Conservation (phyloP, 2,329 filamentous ascomycete species). For the Monilinia laxa region DNA sequence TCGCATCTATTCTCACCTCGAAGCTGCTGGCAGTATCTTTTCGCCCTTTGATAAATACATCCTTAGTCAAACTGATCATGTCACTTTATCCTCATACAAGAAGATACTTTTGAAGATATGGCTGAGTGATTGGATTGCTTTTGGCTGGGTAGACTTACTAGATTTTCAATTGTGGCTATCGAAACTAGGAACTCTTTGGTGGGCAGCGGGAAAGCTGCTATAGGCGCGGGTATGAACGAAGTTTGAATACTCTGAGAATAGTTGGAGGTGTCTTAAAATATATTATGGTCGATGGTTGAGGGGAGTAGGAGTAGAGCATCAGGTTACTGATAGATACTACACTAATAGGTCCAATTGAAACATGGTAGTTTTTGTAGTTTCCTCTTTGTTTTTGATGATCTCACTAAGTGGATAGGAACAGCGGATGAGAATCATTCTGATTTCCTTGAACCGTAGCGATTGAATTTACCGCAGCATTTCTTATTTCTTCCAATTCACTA, state of each 20-base stretch:
- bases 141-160: slow-evolving; percentile 18
- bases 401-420: neutral
- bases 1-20: neutral
- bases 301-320: neutral
- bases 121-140: slow-evolving; percentile 15
- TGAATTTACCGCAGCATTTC: neutral
- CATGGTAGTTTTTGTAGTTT: neutral
- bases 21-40: neutral
- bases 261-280: neutral
- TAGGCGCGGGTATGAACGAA: neutral
- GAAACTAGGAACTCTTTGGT: slow-evolving; percentile 10
- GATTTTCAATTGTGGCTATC: slow-evolving; percentile 9
- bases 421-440: neutral
- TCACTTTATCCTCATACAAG: neutral
- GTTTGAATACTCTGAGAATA: too few species aligned
- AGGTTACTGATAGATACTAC: neutral
- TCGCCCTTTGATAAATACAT: slow-evolving; percentile 9
- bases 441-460: neutral
- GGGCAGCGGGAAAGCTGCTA: neutral
- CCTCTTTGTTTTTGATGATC: neutral
- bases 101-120: slow-evolving; percentile 8
- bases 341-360: neutral
- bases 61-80: neutral
- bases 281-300: neutral
- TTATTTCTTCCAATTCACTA: too few species aligned